Evolutionary conservation across 805 yeast genomes (phyloP).

Genomic region (Metschnikowia borealis): DNA sequence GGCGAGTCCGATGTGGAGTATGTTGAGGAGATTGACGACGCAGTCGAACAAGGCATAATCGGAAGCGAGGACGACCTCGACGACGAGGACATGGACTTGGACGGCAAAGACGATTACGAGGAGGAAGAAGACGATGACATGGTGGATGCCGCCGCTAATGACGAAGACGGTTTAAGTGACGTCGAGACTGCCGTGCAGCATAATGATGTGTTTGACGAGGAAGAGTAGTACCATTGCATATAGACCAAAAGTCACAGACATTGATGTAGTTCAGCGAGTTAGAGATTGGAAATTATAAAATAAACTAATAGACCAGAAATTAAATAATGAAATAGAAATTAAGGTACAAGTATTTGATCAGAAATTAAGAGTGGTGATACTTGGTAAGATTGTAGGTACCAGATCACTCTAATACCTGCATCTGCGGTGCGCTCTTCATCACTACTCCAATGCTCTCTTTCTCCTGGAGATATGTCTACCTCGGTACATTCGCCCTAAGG

Average conservation of each 20-base stretch:
- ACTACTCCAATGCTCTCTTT: conserved; percentile 6
- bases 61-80: conserved; percentile 18
- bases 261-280: not conserved
- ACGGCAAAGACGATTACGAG: conserved; percentile 7
- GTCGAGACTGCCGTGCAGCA: conserved; percentile 18
- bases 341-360: not conserved
- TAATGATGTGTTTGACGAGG: conserved; percentile 15
- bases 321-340: no score
- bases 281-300: no score
- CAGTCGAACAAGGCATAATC: conserved; percentile 20
- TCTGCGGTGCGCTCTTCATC: not conserved
- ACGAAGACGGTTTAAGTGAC: conserved; percentile 18
- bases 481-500: conserved; percentile 44
- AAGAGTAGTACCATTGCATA: conserved; percentile 4
- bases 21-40: conserved; percentile 63
- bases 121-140: conserved; percentile 6
- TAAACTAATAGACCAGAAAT: no score
- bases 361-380: no score
- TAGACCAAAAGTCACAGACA: not conserved
- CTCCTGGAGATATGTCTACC: conserved; percentile 47
- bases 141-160: conserved; percentile 9
- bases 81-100: conserved; percentile 8
- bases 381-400: not conserved
- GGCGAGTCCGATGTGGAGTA: conserved; percentile 60
- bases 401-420: not conserved